A percentile compares a stretch with the other conserved stretches of the same genome.
Evolutionary conservation across 78 protist genomes (phyloP).

Genomic region (Tieghemostelium lacteum): DNA sequence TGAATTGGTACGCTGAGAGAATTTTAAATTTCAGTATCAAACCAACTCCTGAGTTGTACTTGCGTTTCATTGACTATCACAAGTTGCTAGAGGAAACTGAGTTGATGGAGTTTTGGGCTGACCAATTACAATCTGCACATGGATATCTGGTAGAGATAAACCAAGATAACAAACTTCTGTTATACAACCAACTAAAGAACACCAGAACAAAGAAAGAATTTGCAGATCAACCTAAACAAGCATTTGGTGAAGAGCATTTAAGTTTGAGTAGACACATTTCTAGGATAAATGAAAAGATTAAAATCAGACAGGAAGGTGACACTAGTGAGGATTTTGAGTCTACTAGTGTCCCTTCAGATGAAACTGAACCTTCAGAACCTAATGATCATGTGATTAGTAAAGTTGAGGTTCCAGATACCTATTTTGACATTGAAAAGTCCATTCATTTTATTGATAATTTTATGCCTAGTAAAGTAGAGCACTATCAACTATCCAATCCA

Average conservation of each 20-base stretch:
- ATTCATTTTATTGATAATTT: not conserved
- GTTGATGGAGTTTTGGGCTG: not conserved
- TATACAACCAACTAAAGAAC: no score
- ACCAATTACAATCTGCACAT: not conserved
- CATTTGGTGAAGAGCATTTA: no score
- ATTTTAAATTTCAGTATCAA: not conserved
- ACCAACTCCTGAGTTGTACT: not conserved
- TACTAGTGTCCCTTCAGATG: no score
- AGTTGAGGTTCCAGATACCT: not conserved
- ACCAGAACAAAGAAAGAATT: no score
- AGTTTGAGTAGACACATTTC: no score
- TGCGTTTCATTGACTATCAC: not conserved
- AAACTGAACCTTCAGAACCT: not conserved
- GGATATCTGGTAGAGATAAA: not conserved
- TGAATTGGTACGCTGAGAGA: constrained; percentile 12
- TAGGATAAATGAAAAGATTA: no score
- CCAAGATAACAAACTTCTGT: not conserved
- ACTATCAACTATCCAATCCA: not conserved
- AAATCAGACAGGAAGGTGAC: no score
- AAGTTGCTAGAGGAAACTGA: not conserved
- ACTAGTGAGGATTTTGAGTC: no score
- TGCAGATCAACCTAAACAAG: no score
- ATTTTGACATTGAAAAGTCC: not conserved
- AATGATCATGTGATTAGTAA: no score
- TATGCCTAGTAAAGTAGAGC: not conserved